Base-by-base conservation (phyloP, 179 eudicot genomes). In the Actinidia arguta region DNA sequence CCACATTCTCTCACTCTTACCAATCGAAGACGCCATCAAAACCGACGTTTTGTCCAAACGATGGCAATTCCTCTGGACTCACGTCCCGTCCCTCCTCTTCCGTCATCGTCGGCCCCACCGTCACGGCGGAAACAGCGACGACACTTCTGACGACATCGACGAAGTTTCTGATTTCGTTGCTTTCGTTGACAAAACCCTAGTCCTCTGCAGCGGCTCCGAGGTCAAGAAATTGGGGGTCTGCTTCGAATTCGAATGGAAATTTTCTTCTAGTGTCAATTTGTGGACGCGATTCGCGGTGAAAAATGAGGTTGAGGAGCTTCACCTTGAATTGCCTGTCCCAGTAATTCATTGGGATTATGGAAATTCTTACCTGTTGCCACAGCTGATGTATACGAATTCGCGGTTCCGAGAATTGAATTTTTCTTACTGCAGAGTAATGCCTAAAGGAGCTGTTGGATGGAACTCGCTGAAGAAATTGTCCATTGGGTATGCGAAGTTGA, bases 21-120 rank as follows among this genome's bases (percentile, higher is more conserved):
- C 80, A 2, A 59, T 59, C 12, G 69, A 59, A 76, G 31, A 59
- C 39, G 69, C 51, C 25, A 42, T 59, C 18, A n/a, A 44, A 76
- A 76, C 80, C 68, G 51, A 39, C 20, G 70, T 62, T 16, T 62
- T 61, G 31, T 59, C 70, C 1, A 42, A 24, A 17, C 44, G 55
- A n/a, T 77, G 80, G 80, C 69, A 44, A 46, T 24, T n/a, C 18
- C 54, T 77, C 13, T 56, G 79, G 79, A 76, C 79, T 36, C n/a
- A 39, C 27, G 8, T 42, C 13, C 25, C 66, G 12, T 17, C 64
- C 66, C 67, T 76, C 27, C 16, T 17, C 18, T 58, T 76, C 79
- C n/a, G 47, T 66, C 18, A 25, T 16, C 18, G 10, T 31, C 42
- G 42, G 3, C 42, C 42, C 3, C 4, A 39, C 42, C 42, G 42